Evolutionary conservation across 148 eudicot genomes (phyloP).

Genomic region (Fagopyrum esculentum): DNA sequence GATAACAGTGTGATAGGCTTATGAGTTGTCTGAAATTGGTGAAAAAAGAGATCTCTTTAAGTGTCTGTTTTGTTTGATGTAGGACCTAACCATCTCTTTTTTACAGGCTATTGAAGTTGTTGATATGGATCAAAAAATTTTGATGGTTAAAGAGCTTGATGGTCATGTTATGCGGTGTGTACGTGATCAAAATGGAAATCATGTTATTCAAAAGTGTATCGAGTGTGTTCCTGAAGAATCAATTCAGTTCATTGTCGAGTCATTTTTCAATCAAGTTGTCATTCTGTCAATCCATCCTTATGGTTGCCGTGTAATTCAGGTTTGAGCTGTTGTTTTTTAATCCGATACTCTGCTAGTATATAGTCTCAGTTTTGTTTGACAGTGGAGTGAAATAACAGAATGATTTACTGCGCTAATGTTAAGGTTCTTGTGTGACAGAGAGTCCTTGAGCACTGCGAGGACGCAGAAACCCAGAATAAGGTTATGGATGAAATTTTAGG

Average conservation of each 20-base stretch:
- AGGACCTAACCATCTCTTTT: neutral
- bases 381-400: neutral
- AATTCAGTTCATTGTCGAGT: slow-evolving; percentile 72
- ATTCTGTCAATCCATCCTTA: slow-evolving; percentile 95
- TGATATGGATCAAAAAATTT: slow-evolving; percentile 88
- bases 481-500: slow-evolving; percentile 87
- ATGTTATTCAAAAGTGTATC: slow-evolving; percentile 95
- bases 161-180: slow-evolving; percentile 96
- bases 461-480: slow-evolving; percentile 70
- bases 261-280: slow-evolving; percentile 93
- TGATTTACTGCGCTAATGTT: neutral
- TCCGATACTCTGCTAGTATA: too few relatives aligned
- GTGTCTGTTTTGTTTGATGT: neutral
- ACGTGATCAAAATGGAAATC: slow-evolving; percentile 98
- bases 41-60: neutral
- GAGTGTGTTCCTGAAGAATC: slow-evolving; percentile 95
- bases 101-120: slow-evolving; percentile 96
- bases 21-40: neutral
- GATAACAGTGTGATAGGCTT: too few relatives aligned
- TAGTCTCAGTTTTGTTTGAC: neutral
- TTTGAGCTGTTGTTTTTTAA: slow-evolving; percentile 15
- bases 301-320: slow-evolving; percentile 99
- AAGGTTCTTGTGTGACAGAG: slow-evolving; percentile 39
- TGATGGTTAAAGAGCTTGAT: slow-evolving; percentile 93
- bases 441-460: slow-evolving; percentile 83